Evolutionary conservation across 1,139 yeast genomes (phyloP).

Genomic region (Pichia sp.): DNA sequence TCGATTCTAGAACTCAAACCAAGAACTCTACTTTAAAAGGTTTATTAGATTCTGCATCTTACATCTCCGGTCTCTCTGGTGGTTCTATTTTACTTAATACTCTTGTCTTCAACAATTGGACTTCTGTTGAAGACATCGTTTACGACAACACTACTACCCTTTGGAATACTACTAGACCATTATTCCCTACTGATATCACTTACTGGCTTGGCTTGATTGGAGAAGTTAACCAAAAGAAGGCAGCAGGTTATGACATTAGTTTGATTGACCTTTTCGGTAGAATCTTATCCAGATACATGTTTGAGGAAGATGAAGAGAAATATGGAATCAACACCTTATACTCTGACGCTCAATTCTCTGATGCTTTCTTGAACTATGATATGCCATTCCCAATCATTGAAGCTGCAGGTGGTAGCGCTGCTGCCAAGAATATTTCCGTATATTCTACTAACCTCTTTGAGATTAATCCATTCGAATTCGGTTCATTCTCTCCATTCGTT

Average conservation of each 20-base stretch:
- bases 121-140: conserved; percentile 33
- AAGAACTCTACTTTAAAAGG: conserved; percentile 37
- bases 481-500: conserved; percentile 53
- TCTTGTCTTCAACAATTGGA: conserved; percentile 40
- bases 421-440: conserved; percentile 21
- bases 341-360: conserved; percentile 27
- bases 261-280: conserved; percentile 66
- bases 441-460: conserved; percentile 33
- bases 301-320: conserved; percentile 34
- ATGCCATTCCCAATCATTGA: conserved; percentile 39
- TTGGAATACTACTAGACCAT: conserved; percentile 50
- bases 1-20: conserved; percentile 38
- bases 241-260: conserved; percentile 48
- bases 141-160: conserved; percentile 31
- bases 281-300: conserved; percentile 45
- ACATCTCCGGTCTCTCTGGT: conserved; percentile 63
- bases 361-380: conserved; percentile 29
- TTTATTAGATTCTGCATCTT: conserved; percentile 44
- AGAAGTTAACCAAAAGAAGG: conserved; percentile 42
- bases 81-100: conserved; percentile 61
- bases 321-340: conserved; percentile 29
- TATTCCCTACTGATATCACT: conserved; percentile 23
- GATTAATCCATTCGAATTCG: conserved; percentile 62
- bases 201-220: conserved; percentile 45
- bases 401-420: conserved; percentile 30